These are phyloP conservation scores for Chrysanthemum lavandulifolium DNA, from an alignment of 129 eudicot species.

Conservation along the genomic window DNA sequence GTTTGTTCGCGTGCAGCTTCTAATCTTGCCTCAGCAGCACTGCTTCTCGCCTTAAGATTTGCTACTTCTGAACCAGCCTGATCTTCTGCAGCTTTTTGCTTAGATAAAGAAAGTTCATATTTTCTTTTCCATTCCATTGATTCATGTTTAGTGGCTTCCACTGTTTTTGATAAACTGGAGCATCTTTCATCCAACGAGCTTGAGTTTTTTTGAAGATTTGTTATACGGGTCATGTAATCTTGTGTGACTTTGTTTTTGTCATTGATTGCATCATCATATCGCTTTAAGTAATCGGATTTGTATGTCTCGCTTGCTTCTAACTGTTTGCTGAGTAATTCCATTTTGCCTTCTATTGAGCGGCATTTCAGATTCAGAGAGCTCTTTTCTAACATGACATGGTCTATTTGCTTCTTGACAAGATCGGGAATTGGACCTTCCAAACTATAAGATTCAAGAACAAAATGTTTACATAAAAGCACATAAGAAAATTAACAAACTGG, in stretches of 20 bases:
- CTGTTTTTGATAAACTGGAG: constrained; percentile 55
- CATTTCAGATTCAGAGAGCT: constrained; percentile 69
- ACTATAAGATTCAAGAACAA: constrained; percentile 32
- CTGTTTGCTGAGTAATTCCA: constrained; percentile 71
- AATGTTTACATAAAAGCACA: background rate
- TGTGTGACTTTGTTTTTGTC: constrained; percentile 77
- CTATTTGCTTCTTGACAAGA: constrained; percentile 78
- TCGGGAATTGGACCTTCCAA: constrained; percentile 92
- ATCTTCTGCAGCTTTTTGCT: constrained; percentile 71
- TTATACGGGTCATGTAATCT: constrained; percentile 72
- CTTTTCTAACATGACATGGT: constrained; percentile 63
- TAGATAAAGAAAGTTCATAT: constrained; percentile 52
- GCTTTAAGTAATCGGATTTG: constrained; percentile 81
- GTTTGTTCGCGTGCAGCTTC: constrained; percentile 88
- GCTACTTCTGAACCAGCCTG: constrained; percentile 67
- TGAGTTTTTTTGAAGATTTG: constrained; percentile 64
- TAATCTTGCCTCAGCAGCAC: constrained; percentile 92
- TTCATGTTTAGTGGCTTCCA: constrained; percentile 67
- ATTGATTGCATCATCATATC: constrained; percentile 83
- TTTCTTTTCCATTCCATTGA: constrained; percentile 83
- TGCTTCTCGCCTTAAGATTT: constrained; percentile 63
- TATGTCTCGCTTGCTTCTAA: constrained; percentile 80
- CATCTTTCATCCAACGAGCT: constrained; percentile 80
- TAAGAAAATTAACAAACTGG: background rate
- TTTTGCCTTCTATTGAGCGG: constrained; percentile 69